A percentile compares a stretch with the other conserved stretches of the same genome.
Conservation (phyloP, 2,329 filamentous ascomycete species). For the Rugonectria rugulosa region DNA sequence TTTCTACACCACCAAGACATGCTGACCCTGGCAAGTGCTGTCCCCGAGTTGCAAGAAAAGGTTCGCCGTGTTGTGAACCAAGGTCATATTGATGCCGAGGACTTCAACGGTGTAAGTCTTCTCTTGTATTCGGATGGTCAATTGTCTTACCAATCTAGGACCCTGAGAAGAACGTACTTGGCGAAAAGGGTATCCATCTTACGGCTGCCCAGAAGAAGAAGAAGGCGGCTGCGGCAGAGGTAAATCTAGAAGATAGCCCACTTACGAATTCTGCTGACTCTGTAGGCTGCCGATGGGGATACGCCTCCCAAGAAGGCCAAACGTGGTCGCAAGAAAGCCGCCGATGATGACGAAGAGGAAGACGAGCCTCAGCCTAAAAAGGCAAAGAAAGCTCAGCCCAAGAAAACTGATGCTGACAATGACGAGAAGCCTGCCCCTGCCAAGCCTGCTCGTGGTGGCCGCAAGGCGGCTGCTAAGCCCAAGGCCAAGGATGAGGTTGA, state of each 20-base stretch:
- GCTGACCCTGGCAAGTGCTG: slow-evolving; percentile 44
- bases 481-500: slow-evolving; percentile 36
- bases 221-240: slow-evolving; percentile 40
- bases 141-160: slow-evolving; percentile 61
- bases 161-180: slow-evolving; percentile 74
- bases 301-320: slow-evolving; percentile 45
- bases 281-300: slow-evolving; percentile 38
- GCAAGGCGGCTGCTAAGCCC: slow-evolving; percentile 23
- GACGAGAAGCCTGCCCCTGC: slow-evolving; percentile 28
- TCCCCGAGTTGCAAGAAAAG: slow-evolving; percentile 74
- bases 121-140: slow-evolving; percentile 1
- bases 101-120: slow-evolving; percentile 83
- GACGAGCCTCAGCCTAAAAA: slow-evolving; percentile 47
- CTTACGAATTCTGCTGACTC: slow-evolving; percentile 21
- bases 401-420: slow-evolving; percentile 32
- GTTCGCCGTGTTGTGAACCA: slow-evolving; percentile 74
- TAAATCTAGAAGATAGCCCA: slow-evolving; percentile 19
- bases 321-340: slow-evolving; percentile 46
- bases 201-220: slow-evolving; percentile 47
- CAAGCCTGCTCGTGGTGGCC: slow-evolving; percentile 33
- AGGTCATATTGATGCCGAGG: slow-evolving; percentile 83
- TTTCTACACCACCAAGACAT: background rate
- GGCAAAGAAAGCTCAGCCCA: slow-evolving; percentile 42
- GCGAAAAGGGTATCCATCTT: slow-evolving; percentile 69
- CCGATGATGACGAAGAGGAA: slow-evolving; percentile 43